phyloP scores from a whole-genome alignment of 805 yeast genomes.

The Scheffersomyces amazonensis region DNA sequence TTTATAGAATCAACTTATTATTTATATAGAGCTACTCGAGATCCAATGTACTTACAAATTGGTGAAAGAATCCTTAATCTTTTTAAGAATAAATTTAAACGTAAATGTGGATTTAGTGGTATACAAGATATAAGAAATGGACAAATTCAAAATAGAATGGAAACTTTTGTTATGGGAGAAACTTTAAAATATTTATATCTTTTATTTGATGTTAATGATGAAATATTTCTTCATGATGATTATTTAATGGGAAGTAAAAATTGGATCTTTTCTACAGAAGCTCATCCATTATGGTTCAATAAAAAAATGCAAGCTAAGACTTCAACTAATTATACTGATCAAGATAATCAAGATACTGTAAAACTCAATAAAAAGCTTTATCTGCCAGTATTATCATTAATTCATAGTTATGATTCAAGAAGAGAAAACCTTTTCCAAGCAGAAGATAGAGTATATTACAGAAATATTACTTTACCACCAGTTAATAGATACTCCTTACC shows the following conservation, averaged over 20 bases:
- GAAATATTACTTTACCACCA: constrained; percentile 15
- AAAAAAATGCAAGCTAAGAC: constrained; percentile 9
- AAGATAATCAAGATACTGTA: not conserved
- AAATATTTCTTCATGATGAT: constrained; percentile 28
- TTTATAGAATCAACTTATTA: constrained; percentile 86
- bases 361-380: constrained; percentile 2
- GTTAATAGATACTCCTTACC: constrained; percentile 10
- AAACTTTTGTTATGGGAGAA: constrained; percentile 84
- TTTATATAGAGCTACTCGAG: constrained; percentile 78
- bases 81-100: constrained; percentile 49
- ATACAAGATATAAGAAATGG: constrained; percentile 65
- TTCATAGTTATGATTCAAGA: not conserved
- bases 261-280: constrained; percentile 79
- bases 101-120: constrained; percentile 81
- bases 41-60: constrained; percentile 75
- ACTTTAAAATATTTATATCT: constrained; percentile 80
- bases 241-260: constrained; percentile 37
- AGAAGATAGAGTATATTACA: constrained; percentile 7
- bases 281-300: constrained; percentile 83
- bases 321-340: constrained; percentile 1
- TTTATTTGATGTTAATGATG: constrained; percentile 69
- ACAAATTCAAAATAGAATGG: constrained; percentile 76
- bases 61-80: constrained; percentile 65
- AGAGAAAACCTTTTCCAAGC: not conserved
- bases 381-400: constrained; percentile 1